Evolutionary conservation across 2,329 filamentous ascomycete genomes (phyloP).

Genomic region (Colletotrichum agaves): DNA sequence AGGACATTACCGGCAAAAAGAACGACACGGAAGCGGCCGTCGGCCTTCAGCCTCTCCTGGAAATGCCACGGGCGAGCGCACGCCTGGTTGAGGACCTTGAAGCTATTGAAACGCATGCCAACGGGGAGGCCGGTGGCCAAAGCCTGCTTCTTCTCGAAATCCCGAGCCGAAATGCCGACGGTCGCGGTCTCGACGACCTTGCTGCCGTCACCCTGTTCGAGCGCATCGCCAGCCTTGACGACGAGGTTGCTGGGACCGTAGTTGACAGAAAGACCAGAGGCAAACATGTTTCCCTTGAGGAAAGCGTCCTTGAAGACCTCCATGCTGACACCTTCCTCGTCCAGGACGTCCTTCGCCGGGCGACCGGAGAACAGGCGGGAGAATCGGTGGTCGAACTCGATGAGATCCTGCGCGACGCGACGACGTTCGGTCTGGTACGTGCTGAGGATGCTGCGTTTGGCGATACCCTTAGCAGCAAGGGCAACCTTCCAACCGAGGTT

Average conservation of each 20-base stretch:
- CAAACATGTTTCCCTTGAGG: conserved; percentile 68
- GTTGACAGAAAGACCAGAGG: conserved; percentile 60
- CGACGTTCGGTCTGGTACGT: conserved; percentile 66
- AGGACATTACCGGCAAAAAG: conserved; percentile 71
- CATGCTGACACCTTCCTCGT: conserved; percentile 70
- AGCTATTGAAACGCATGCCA: conserved; percentile 69
- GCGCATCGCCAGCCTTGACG: conserved; percentile 58
- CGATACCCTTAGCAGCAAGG: conserved; percentile 55
- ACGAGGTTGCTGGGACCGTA: conserved; percentile 68
- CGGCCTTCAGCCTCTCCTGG: conserved; percentile 64
- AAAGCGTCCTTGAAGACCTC: conserved; percentile 71
- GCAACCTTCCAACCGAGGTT: conserved; percentile 69
- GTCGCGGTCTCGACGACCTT: conserved; percentile 43
- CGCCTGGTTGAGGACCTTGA: conserved; percentile 69
- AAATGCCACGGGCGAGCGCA: conserved; percentile 68
- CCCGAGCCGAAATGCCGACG: conserved; percentile 46
- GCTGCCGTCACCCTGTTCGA: conserved; percentile 59
- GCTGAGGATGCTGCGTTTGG: conserved; percentile 54
- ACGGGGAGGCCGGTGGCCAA: conserved; percentile 56
- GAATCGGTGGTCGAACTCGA: conserved; percentile 70
- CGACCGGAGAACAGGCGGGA: conserved; percentile 65
- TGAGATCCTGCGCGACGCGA: conserved; percentile 66
- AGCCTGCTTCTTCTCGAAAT: conserved; percentile 30
- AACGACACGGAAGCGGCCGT: conserved; percentile 68
- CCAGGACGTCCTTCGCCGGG: conserved; percentile 69